phyloP scores from a whole-genome alignment of 805 yeast species.

The Vanderwaltozyma verrucispora region DNA sequence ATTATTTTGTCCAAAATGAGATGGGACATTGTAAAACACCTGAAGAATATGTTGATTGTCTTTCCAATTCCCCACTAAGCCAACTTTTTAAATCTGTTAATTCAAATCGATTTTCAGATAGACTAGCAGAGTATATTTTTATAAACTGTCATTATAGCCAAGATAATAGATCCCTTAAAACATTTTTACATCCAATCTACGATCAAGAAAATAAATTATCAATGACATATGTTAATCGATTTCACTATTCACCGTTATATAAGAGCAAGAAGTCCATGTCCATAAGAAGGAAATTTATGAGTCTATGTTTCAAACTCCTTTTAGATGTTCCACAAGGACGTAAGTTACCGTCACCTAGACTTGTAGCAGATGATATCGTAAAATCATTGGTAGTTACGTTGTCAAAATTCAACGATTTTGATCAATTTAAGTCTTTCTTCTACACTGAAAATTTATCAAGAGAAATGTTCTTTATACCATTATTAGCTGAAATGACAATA shows the following conservation, averaged over 20 bases:
- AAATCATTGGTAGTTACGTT: slow-evolving; percentile 8
- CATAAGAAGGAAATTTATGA: slow-evolving; percentile 14
- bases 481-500: slow-evolving; percentile 17
- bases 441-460: slow-evolving; percentile 5
- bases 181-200: slow-evolving; percentile 14
- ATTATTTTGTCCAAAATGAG: slow-evolving; percentile 17
- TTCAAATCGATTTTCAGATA: slow-evolving; percentile 7
- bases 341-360: slow-evolving; percentile 7
- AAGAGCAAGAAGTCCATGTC: slow-evolving; percentile 13
- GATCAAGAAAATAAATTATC: slow-evolving; percentile 9
- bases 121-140: slow-evolving; percentile 16
- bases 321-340: slow-evolving; percentile 13
- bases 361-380: slow-evolving; percentile 9
- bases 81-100: slow-evolving; percentile 9
- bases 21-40: slow-evolving; percentile 1
- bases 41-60: slow-evolving; percentile 6
- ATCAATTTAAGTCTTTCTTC: slow-evolving; percentile 17
- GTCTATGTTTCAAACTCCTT: slow-evolving; percentile 11
- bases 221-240: slow-evolving; percentile 10
- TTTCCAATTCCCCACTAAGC: slow-evolving; percentile 16
- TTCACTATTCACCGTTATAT: slow-evolving; percentile 5
- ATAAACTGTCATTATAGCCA: slow-evolving; percentile 8
- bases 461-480: slow-evolving; percentile 15
- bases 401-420: slow-evolving; percentile 8
- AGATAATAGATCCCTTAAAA: slow-evolving; percentile 1